Conservation (phyloP, 805 yeast species). For the Lipomyces orientalis region DNA sequence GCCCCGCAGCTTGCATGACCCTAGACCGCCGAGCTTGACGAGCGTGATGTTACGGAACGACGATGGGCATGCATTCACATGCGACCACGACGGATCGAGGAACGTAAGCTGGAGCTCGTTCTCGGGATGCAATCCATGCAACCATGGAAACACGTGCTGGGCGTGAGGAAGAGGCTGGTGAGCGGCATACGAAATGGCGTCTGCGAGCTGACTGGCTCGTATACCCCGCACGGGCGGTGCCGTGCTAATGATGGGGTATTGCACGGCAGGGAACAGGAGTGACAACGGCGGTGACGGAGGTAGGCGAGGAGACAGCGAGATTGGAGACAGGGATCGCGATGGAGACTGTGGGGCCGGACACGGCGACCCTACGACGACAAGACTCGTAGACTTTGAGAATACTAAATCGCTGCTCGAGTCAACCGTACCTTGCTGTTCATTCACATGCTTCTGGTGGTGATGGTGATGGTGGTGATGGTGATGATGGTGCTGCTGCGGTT, state of each 20-base stretch:
- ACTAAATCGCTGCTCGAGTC: not conserved
- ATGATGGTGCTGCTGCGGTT: not conserved
- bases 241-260: conserved; percentile 17
- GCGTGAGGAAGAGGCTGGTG: conserved; percentile 63
- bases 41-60: conserved; percentile 29
- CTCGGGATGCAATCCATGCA: conserved; percentile 72
- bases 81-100: conserved; percentile 44
- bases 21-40: conserved; percentile 28
- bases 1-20: conserved; percentile 29
- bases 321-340: conserved; percentile 20
- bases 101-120: conserved; percentile 61
- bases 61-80: conserved; percentile 40
- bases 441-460: not conserved
- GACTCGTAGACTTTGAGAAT: not conserved
- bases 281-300: conserved; percentile 6
- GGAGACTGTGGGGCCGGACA: conserved; percentile 6
- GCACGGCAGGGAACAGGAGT: conserved; percentile 28
- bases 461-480: not conserved
- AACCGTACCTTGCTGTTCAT: not conserved
- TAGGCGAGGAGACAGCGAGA: conserved; percentile 13
- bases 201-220: conserved; percentile 29
- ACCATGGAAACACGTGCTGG: conserved; percentile 82
- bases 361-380: not conserved
- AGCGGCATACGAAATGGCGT: conserved; percentile 41
- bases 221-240: conserved; percentile 33